Evolutionary conservation across 176 grass and related monocot species (phyloP).

Genomic region (Rhynchospora tenuis): DNA sequence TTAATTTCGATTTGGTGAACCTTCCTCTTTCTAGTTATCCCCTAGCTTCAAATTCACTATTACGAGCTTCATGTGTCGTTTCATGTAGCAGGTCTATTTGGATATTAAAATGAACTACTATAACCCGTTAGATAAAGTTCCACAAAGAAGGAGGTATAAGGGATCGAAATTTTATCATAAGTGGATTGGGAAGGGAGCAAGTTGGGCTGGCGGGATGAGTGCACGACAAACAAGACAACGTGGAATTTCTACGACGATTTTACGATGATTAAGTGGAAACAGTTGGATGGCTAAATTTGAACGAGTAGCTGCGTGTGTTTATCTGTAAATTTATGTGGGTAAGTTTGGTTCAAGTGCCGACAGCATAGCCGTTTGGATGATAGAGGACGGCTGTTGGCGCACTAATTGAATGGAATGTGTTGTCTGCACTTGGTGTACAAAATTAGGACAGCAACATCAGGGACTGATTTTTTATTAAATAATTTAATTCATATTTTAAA

Average conservation of each 20-base stretch:
- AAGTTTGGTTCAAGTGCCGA: neutral
- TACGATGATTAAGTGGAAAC: neutral
- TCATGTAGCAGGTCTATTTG: neutral
- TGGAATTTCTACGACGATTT: neutral
- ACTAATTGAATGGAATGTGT: neutral
- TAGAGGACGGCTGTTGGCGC: conserved; percentile 11
- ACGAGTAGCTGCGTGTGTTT: neutral
- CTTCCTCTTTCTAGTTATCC: neutral
- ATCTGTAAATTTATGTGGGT: neutral
- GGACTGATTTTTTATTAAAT: neutral
- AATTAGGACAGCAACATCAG: neutral
- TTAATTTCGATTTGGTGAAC: conserved; percentile 15
- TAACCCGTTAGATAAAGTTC: neutral
- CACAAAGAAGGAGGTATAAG: neutral
- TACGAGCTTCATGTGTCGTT: neutral
- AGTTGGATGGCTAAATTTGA: neutral
- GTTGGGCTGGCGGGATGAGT: conserved; percentile 6
- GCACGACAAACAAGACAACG: neutral
- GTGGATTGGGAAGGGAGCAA: conserved; percentile 3
- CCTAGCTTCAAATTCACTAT: neutral
- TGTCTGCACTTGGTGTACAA: neutral
- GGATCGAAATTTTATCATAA: neutral
- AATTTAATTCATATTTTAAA: neutral
- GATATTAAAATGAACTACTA: neutral
- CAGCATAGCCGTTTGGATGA: neutral